Conservation (phyloP, 2,329 filamentous ascomycete species). For the Clonostachys solani region DNA sequence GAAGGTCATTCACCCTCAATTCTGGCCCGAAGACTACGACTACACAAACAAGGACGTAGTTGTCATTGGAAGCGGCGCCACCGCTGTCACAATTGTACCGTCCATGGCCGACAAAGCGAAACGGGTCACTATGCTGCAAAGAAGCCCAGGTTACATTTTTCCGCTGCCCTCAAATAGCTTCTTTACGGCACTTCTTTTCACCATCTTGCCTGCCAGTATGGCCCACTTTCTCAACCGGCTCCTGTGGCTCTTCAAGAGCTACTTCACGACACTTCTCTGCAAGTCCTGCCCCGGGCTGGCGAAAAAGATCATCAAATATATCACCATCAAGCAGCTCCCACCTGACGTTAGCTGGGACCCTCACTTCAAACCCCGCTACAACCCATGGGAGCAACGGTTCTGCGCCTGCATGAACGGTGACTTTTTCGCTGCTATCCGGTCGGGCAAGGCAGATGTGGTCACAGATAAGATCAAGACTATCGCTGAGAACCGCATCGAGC, state of each 20-base stretch:
- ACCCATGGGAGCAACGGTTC: conserved; percentile 65
- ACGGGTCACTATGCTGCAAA: conserved; percentile 66
- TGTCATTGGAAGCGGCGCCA: conserved; percentile 64
- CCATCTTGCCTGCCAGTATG: conserved; percentile 34
- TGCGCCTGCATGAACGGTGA: conserved; percentile 49
- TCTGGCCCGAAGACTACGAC: conserved; percentile 66
- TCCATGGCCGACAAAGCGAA: conserved; percentile 51
- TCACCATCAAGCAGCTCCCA: conserved; percentile 41
- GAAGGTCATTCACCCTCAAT: conserved; percentile 62
- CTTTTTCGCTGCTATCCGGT: conserved; percentile 34
- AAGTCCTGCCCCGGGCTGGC: conserved; percentile 39
- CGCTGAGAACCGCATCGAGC: conserved; percentile 34
- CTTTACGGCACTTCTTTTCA: conserved; percentile 26
- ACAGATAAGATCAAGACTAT: conserved; percentile 41
- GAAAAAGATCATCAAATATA: conserved; percentile 32
- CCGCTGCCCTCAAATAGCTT: conserved; percentile 38
- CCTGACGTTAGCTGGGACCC: conserved; percentile 39
- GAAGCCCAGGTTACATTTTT: conserved; percentile 61
- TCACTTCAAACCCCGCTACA: conserved; percentile 50
- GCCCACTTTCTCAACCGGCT: conserved; percentile 38
- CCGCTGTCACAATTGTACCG: conserved; percentile 62
- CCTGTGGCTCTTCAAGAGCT: conserved; percentile 38
- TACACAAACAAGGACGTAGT: conserved; percentile 61
- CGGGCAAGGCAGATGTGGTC: conserved; percentile 30
- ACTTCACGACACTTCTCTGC: conserved; percentile 40